phyloP scores from a whole-genome alignment of 306 rosid species.

The Trichosanthes truncata region DNA sequence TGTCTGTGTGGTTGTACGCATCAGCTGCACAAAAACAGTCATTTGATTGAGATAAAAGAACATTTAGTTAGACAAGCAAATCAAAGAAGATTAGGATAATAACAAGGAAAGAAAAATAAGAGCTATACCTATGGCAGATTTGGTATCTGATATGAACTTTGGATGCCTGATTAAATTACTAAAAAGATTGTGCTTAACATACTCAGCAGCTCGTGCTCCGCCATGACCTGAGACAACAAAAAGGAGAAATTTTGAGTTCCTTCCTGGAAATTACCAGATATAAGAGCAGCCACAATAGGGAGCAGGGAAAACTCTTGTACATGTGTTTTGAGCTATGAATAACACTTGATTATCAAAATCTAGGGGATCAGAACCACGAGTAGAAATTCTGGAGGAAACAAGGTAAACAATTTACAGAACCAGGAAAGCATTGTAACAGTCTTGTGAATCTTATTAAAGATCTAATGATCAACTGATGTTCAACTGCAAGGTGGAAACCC shows the following conservation, averaged over 20 bases:
- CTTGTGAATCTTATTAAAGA: not conserved
- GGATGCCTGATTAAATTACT: slow-evolving; percentile 90
- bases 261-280: slow-evolving; percentile 4
- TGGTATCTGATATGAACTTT: slow-evolving; percentile 88
- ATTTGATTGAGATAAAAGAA: not conserved
- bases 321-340: not conserved
- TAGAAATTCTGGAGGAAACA: not conserved
- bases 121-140: slow-evolving; percentile 71
- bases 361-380: not conserved
- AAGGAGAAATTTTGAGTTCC: slow-evolving; percentile 10
- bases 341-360: not conserved
- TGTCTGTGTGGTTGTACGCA: slow-evolving; percentile 84
- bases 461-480: not conserved
- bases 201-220: slow-evolving; percentile 94
- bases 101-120: not conserved
- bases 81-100: not conserved
- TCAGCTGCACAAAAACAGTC: slow-evolving; percentile 47
- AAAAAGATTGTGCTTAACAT: slow-evolving; percentile 86
- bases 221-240: slow-evolving; percentile 68
- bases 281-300: not conserved
- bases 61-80: not conserved
- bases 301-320: not conserved
- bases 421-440: not conserved
- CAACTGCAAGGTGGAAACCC: not conserved
- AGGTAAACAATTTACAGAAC: not conserved